Evolutionary conservation across 331 rosid genomes (phyloP).

Genomic region (Saraca asoca): DNA sequence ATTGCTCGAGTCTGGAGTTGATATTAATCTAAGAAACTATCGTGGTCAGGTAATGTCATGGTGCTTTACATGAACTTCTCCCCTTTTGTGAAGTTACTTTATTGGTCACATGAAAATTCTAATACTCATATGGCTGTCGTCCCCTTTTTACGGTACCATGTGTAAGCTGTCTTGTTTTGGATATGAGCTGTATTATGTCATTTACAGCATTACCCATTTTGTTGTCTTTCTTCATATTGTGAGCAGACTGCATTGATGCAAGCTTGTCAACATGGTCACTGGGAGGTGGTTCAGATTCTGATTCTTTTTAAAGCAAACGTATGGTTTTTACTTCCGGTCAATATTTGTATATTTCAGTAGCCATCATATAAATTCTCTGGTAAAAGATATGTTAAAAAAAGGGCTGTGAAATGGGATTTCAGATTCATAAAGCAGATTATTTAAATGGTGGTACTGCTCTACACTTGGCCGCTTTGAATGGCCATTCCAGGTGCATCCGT

Average conservation of each 20-base stretch:
- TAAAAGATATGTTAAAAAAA: slow-evolving; percentile 27
- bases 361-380: slow-evolving; percentile 2
- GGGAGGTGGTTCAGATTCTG: slow-evolving; percentile 92
- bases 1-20: slow-evolving; percentile 91
- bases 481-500: slow-evolving; percentile 89
- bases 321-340: slow-evolving; percentile 31
- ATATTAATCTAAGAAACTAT: slow-evolving; percentile 86
- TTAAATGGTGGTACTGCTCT: slow-evolving; percentile 95
- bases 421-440: slow-evolving; percentile 91
- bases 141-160: slow-evolving; percentile 5
- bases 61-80: slow-evolving; percentile 17
- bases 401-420: slow-evolving; percentile 40
- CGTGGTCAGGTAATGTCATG: slow-evolving; percentile 86
- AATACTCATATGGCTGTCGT: neutral
- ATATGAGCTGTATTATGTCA: neutral
- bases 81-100: slow-evolving; percentile 9
- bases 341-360: slow-evolving; percentile 22
- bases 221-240: slow-evolving; percentile 23
- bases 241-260: slow-evolving; percentile 99
- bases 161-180: neutral
- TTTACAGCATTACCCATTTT: neutral
- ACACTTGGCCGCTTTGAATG: slow-evolving; percentile 92
- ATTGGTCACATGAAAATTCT: slow-evolving; percentile 8
- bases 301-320: slow-evolving; percentile 74
- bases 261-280: slow-evolving; percentile 98